Evolutionary conservation across 805 yeast species (phyloP), one percentile per base, ranked within the genome.

Genomic region (Kluyveromyces aestuarii): DNA sequence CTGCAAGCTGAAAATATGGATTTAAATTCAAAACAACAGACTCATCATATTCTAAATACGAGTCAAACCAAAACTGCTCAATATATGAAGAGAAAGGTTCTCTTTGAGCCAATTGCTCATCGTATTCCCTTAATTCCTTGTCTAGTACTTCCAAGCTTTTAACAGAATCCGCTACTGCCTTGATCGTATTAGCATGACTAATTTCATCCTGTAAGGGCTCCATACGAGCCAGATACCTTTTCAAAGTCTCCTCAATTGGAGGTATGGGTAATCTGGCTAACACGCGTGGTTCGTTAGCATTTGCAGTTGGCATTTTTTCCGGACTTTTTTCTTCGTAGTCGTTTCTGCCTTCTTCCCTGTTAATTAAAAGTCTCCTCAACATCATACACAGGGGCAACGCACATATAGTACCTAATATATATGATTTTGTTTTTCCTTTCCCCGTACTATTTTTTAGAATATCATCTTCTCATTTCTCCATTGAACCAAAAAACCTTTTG

Each of bases 11-110:
- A 64, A 89, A 88, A 61, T 87, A 89, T 0, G 97, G 97, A 60
- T 89, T 89, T 57, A 89, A 76, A 66, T 89, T 89, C 52, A 89
- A 73, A n/a, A 89, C 97, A 38, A 89, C 96, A 0, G 93, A 89
- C 10, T 87, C 82, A 64, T 89, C 96, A 64, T 85, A 87, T 64
- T 82, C 82, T 55, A 89, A 72, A 64, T 89, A 89, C 1, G 96
- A 80, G 62, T 89, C 96, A 66, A 79, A 89, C 96, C 96, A 89
- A 64, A 89, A 89, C 65, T 89, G 95, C 67, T 89, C 96, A 53
- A 89, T 89, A 64, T 85, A 89, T 2, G 95, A 83, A 45, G 85
- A 80, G 52, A 87, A 71, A 14, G 81, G 69, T 45, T 76, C 73
- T 6, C 84, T 87, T 45, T 74, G 75, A 16, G 81, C 71, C 46